Percentiles rank a stretch among this genome's conserved stretches.
Conservation (phyloP, 1,284 basidiomycete species). For the Ceratobasidium sp. region DNA sequence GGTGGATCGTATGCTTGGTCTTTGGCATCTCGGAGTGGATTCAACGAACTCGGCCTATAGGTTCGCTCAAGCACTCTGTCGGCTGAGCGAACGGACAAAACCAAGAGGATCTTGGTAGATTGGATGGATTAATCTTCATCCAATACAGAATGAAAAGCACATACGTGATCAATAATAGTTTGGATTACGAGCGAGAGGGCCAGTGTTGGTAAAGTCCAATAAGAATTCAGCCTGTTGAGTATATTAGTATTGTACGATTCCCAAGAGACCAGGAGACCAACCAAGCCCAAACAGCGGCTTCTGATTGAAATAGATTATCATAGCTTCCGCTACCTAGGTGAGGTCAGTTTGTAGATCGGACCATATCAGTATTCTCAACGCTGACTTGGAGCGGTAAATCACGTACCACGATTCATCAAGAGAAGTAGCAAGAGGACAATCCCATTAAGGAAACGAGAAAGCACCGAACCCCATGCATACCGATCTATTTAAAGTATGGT, state of each 20-base stretch:
- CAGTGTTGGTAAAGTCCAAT: slow-evolving; percentile 21
- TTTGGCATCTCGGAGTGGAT: slow-evolving; percentile 27
- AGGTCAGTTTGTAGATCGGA: background rate
- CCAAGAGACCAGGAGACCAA: too few relatives aligned
- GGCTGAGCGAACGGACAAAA: slow-evolving; percentile 10
- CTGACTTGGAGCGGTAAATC: too few relatives aligned
- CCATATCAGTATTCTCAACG: too few relatives aligned
- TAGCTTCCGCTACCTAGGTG: slow-evolving; percentile 3
- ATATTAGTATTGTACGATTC: background rate
- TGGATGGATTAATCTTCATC: background rate
- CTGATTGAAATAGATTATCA: background rate
- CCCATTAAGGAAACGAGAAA: slow-evolving; percentile 23
- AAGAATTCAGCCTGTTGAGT: slow-evolving; percentile 20
- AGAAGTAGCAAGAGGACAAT: slow-evolving; percentile 1
- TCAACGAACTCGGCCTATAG: slow-evolving; percentile 3
- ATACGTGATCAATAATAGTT: slow-evolving; percentile 17
- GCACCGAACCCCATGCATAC: slow-evolving; percentile 26
- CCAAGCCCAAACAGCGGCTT: slow-evolving; percentile 16
- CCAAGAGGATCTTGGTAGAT: background rate
- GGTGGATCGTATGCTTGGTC: slow-evolving; percentile 28
- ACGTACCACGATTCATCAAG: slow-evolving; percentile 18
- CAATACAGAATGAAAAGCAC: background rate
- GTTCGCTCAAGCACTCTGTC: slow-evolving; percentile 22
- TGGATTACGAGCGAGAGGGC: slow-evolving; percentile 6
- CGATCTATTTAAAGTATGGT: background rate